phyloP scores from a whole-genome alignment of 2,329 filamentous ascomycete genomes.

The Neopestalotiopsis rosae region DNA sequence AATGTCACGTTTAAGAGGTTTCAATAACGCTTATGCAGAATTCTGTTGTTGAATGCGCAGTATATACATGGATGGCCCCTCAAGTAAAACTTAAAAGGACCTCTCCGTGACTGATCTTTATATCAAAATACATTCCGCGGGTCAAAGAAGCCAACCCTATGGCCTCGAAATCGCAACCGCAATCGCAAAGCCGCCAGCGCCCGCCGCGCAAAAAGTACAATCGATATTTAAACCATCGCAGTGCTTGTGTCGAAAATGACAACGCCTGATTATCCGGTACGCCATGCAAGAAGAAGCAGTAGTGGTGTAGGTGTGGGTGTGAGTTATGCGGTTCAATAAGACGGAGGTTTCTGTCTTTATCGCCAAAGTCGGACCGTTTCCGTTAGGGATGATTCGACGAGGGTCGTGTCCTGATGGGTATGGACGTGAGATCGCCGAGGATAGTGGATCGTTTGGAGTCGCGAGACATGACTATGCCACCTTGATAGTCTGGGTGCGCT shows the following conservation, averaged over 20 bases:
- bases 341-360: no score
- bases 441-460: background rate
- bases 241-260: conserved; percentile 4
- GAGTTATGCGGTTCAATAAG: background rate
- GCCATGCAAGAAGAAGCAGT: conserved; percentile 12
- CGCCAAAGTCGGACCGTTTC: background rate
- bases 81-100: background rate
- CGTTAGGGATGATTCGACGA: background rate
- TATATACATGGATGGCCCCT: background rate
- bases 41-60: background rate
- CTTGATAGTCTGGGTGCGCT: conserved; percentile 93
- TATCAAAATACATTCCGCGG: background rate
- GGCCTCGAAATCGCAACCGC: background rate
- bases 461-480: conserved; percentile 66
- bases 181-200: background rate
- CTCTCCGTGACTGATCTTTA: background rate
- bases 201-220: background rate
- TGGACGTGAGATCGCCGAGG: conserved; percentile 6
- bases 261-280: background rate
- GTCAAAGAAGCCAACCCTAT: background rate
- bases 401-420: background rate
- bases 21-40: background rate
- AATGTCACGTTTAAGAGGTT: no score
- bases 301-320: background rate
- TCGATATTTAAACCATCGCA: background rate